Percentiles rank a stretch among this genome's conserved stretches.
phyloP scores from a whole-genome alignment of 495 filamentous ascomycete genomes.

The Daldinia caldariorum region DNA sequence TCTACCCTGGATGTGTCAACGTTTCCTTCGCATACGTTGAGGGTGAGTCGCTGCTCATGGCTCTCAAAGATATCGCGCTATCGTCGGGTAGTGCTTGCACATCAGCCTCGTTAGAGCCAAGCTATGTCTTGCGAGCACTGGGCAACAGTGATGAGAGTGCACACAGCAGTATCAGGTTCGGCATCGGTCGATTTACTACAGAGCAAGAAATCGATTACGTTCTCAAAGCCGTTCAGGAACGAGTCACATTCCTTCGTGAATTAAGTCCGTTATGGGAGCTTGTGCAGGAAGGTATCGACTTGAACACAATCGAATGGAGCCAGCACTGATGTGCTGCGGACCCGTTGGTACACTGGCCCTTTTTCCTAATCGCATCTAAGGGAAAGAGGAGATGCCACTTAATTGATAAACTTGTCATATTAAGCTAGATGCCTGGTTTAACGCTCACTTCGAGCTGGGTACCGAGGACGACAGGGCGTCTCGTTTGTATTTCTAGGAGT shows the following conservation, averaged over 20 bases:
- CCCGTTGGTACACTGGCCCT: neutral
- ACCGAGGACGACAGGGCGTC: neutral
- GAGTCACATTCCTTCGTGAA: constrained; percentile 92
- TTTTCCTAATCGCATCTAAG: constrained; percentile 3
- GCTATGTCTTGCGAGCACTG: constrained; percentile 91
- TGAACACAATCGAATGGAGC: constrained; percentile 98
- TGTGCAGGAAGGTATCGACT: constrained; percentile 94
- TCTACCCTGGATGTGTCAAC: constrained; percentile 98
- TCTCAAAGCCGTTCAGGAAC: constrained; percentile 88
- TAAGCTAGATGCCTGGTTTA: constrained; percentile 9
- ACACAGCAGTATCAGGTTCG: constrained; percentile 96
- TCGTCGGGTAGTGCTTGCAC: constrained; percentile 98
- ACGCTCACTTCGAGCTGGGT: constrained; percentile 8
- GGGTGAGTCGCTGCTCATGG: constrained; percentile 97
- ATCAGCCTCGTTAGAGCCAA: constrained; percentile 94
- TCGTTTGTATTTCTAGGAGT: constrained; percentile 37
- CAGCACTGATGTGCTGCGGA: constrained; percentile 70
- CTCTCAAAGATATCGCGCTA: constrained; percentile 95
- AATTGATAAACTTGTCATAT: constrained; percentile 8
- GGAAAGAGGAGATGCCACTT: constrained; percentile 2
- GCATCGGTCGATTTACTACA: constrained; percentile 96
- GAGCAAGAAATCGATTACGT: constrained; percentile 98
- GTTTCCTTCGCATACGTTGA: constrained; percentile 98
- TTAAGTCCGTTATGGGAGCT: constrained; percentile 97
- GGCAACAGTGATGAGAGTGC: constrained; percentile 97